Conservation (phyloP, 805 yeast genomes). For the Zygotorulaspora danielsina region DNA sequence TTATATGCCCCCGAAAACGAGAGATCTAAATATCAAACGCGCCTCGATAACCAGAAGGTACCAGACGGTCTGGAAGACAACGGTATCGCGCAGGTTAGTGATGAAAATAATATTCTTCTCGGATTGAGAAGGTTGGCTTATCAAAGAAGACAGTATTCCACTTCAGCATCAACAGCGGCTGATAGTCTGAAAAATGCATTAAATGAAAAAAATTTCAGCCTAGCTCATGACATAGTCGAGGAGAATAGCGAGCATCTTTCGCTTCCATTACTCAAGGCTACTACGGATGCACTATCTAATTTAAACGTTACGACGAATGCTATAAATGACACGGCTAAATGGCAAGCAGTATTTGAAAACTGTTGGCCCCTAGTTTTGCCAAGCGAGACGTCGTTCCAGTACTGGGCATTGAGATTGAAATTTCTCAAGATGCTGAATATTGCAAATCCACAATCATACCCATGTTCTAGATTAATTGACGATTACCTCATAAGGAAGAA, state of each 20-base stretch:
- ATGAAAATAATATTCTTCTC: slow-evolving; percentile 26
- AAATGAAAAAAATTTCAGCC: slow-evolving; percentile 13
- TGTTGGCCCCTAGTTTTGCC: slow-evolving; percentile 26
- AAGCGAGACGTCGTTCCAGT: slow-evolving; percentile 9
- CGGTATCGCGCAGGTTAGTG: slow-evolving; percentile 4
- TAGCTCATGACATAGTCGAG: slow-evolving; percentile 8
- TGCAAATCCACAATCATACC: slow-evolving; percentile 12
- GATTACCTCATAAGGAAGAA: slow-evolving; percentile 24
- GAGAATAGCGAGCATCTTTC: slow-evolving; percentile 4
- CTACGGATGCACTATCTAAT: slow-evolving; percentile 9
- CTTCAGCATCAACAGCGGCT: slow-evolving; percentile 10
- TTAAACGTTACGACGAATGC: slow-evolving; percentile 5
- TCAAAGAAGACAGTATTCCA: slow-evolving; percentile 29
- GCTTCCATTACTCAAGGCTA: slow-evolving; percentile 8
- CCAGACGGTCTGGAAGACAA: background rate
- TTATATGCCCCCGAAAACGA: slow-evolving; percentile 54
- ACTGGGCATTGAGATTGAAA: slow-evolving; percentile 23
- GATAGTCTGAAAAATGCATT: slow-evolving; percentile 8
- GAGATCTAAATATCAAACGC: slow-evolving; percentile 19
- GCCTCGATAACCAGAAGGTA: background rate
- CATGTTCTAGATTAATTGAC: slow-evolving; percentile 11
- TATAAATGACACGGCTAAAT: slow-evolving; percentile 8
- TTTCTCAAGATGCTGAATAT: slow-evolving; percentile 20
- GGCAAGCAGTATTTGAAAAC: slow-evolving; percentile 20
- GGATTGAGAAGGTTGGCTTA: slow-evolving; percentile 30